These are phyloP conservation scores for Ceriops tagal DNA, from an alignment of 345 rosid genomes.

Conservation along the genomic window DNA sequence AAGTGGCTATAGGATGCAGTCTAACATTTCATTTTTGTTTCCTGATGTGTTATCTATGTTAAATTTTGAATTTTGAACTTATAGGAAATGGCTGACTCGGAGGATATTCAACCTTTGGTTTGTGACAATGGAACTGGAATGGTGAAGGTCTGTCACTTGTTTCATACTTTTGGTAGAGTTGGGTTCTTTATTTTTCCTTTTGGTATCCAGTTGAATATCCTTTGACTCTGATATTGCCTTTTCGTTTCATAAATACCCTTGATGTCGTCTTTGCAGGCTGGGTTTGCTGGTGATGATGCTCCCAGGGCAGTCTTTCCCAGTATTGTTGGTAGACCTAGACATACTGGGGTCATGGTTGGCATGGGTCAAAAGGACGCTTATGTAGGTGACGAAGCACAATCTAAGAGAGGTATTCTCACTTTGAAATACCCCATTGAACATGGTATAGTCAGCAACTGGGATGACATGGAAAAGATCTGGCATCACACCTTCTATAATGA, in stretches of 20 bases:
- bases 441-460: slow-evolving; percentile 78
- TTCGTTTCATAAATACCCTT: not conserved
- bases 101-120: slow-evolving; percentile 83
- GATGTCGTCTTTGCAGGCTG: slow-evolving; percentile 42
- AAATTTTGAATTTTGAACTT: not conserved
- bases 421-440: slow-evolving; percentile 73
- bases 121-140: slow-evolving; percentile 78
- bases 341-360: slow-evolving; percentile 80
- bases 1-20: too few relatives aligned
- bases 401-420: slow-evolving; percentile 72
- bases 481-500: slow-evolving; percentile 75
- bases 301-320: slow-evolving; percentile 70
- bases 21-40: too few relatives aligned
- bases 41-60: not conserved
- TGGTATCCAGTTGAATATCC: not conserved
- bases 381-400: slow-evolving; percentile 74
- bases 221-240: not conserved
- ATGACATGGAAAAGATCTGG: slow-evolving; percentile 81
- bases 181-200: not conserved
- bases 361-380: slow-evolving; percentile 81
- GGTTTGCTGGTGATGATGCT: slow-evolving; percentile 69
- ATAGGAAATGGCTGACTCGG: slow-evolving; percentile 80
- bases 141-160: slow-evolving; percentile 52
- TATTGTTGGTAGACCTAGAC: slow-evolving; percentile 66
- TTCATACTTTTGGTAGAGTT: not conserved